A percentile compares a stretch with the other conserved stretches of the same genome.
Conservation (phyloP, 2,329 filamentous ascomycete genomes). For the Periglandula ipomoeae region DNA sequence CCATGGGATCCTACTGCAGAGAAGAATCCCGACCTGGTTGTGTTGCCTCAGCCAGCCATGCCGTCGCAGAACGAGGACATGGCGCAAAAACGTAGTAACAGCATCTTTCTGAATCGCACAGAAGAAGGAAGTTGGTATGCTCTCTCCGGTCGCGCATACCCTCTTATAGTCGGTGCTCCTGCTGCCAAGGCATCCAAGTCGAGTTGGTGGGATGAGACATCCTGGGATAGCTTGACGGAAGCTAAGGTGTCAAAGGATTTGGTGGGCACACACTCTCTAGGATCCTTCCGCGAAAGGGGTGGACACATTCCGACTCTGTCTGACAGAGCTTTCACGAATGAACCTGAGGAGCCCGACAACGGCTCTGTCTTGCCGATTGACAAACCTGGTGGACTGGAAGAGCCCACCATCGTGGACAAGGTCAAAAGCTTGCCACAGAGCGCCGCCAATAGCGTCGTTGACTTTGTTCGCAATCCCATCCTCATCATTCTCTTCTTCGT, state of each 20-base stretch:
- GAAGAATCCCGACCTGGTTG: conserved; percentile 65
- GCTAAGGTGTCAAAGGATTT: conserved; percentile 50
- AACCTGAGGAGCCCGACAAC: conserved; percentile 23
- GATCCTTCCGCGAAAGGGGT: conserved; percentile 18
- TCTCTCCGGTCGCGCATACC: conserved; percentile 78
- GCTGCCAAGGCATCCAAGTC: conserved; percentile 33
- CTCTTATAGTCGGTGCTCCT: conserved; percentile 65
- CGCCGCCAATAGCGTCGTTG: conserved; percentile 39
- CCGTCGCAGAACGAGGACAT: conserved; percentile 42
- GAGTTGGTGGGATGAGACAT: conserved; percentile 38
- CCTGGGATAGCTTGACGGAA: conserved; percentile 29
- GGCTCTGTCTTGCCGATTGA: conserved; percentile 22
- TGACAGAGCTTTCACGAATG: conserved; percentile 19
- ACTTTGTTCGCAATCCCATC: conserved; percentile 48
- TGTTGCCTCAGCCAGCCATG: conserved; percentile 77
- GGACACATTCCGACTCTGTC: conserved; percentile 30
- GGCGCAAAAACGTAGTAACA: conserved; percentile 46
- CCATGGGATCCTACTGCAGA: conserved; percentile 54
- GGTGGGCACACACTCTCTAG: conserved; percentile 61
- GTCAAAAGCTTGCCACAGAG: conserved; percentile 42
- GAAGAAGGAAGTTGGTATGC: conserved; percentile 88
- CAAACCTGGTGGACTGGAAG: conserved; percentile 20
- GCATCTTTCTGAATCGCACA: conserved; percentile 81
- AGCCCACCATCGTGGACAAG: conserved; percentile 37
- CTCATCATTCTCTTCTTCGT: conserved; percentile 37